These are phyloP conservation scores for Zygosaccharomyces bailii DNA, from an alignment of 805 yeast genomes.

Conservation along the genomic window DNA sequence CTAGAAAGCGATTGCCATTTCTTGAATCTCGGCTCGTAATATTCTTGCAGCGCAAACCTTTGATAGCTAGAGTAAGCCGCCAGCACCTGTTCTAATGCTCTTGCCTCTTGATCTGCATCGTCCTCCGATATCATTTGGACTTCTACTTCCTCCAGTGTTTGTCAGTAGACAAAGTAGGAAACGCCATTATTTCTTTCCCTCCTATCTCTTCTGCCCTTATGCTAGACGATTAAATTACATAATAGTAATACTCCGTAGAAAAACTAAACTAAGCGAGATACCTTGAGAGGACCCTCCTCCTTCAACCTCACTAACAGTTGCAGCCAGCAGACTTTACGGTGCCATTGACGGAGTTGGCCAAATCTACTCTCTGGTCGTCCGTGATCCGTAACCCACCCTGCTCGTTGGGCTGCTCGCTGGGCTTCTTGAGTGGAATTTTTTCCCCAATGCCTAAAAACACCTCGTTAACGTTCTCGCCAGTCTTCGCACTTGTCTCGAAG, in stretches of 20 bases:
- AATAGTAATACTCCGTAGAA: not conserved
- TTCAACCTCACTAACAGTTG: constrained; percentile 27
- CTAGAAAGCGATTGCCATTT: constrained; percentile 38
- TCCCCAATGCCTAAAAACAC: constrained; percentile 88
- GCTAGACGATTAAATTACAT: constrained; percentile 9
- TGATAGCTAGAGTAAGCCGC: constrained; percentile 9
- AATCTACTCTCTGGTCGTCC: constrained; percentile 35
- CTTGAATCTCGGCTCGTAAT: constrained; percentile 26
- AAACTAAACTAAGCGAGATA: not conserved
- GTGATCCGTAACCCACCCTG: constrained; percentile 23
- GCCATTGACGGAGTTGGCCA: constrained; percentile 33
- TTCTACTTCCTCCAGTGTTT: too few relatives aligned
- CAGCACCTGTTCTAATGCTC: constrained; percentile 9
- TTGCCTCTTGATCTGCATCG: constrained; percentile 4
- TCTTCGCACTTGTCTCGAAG: constrained; percentile 93
- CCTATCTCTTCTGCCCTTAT: constrained; percentile 1
- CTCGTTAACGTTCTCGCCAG: constrained; percentile 83
- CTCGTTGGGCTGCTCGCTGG: constrained; percentile 24
- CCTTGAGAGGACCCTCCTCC: not conserved
- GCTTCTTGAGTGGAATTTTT: constrained; percentile 58
- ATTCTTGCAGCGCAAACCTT: constrained; percentile 12
- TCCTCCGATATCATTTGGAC: not conserved
- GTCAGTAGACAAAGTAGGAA: too few relatives aligned
- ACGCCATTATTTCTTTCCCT: too few relatives aligned
- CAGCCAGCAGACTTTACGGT: constrained; percentile 33